These are phyloP conservation scores for Penicillium roqueforti DNA, from an alignment of 495 filamentous ascomycete genomes.

Conservation along the genomic window DNA sequence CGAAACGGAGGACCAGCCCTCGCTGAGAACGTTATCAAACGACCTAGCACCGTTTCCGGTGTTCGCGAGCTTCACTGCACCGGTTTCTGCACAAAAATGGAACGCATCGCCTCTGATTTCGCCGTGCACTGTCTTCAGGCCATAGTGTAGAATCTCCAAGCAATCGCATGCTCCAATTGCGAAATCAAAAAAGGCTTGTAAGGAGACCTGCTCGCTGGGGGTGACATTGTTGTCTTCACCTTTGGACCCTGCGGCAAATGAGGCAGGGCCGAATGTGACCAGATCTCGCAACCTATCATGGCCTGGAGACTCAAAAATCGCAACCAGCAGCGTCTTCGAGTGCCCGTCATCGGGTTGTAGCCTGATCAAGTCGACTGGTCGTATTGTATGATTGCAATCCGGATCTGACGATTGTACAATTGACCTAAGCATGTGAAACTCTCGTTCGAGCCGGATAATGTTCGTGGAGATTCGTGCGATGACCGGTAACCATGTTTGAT, in stretches of 20 bases:
- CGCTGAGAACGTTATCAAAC: conserved; percentile 82
- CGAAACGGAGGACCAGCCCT: conserved; percentile 77
- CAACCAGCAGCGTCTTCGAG: conserved; percentile 59
- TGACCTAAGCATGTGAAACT: conserved; percentile 72
- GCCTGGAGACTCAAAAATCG: conserved; percentile 76
- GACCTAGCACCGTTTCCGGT: conserved; percentile 79
- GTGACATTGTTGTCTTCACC: conserved; percentile 47
- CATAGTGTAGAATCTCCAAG: conserved; percentile 80
- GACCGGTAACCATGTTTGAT: conserved; percentile 49
- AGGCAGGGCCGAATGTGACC: conserved; percentile 73
- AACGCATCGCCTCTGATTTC: conserved; percentile 87
- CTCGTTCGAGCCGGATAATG: conserved; percentile 72
- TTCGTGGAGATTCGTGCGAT: conserved; percentile 77
- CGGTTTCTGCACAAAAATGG: conserved; percentile 66
- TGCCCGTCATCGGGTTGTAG: conserved; percentile 62
- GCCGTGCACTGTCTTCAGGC: conserved; percentile 75
- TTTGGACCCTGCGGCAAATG: conserved; percentile 51
- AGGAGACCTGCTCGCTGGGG: conserved; percentile 57
- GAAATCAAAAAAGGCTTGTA: conserved; percentile 78
- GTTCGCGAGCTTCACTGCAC: conserved; percentile 71
- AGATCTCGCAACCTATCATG: conserved; percentile 65
- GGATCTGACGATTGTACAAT: conserved; percentile 69
- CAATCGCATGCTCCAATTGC: conserved; percentile 82
- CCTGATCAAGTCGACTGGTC: conserved; percentile 67
- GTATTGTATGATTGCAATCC: conserved; percentile 66